Base-by-base conservation (phyloP, 768 basidiomycete species). In the Podaxis rugospora region DNA sequence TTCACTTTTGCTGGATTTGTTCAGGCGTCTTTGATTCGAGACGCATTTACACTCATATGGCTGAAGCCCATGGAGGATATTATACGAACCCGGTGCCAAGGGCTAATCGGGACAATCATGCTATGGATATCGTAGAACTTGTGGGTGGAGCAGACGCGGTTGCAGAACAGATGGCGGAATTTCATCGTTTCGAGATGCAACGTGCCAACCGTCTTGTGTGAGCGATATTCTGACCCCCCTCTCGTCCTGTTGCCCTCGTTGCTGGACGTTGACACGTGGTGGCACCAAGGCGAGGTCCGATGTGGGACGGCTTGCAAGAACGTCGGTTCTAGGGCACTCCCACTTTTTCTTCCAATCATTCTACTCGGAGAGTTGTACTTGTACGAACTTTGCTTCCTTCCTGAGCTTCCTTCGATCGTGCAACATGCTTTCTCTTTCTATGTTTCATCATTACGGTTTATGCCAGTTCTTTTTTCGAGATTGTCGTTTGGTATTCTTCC, bases 1-100 rank as follows among this genome's bases (percentile, higher is more conserved):
- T 75, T 9, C 83, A 86, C 65, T 57, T 66, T 47, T 66, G 67
- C 56, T 68, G 67, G 67, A 49, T 62, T 14, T 66, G 66, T 47
- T 6, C 60, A 28, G 60, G 62, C 2, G 55, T 61, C 11, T 66
- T 66, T 59, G 62, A 60, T 2, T 32, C 13, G 13, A 27, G 7
- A 10, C 35, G 37, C 7, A 66, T 66, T 32, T 66, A 66, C 50
- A 16, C 25, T 18, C 60, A 62, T 36, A 61, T 61, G 42, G 21
- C 36, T n/a, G 23, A 35, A 32, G 64, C 66, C 1, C 61, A 67
- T 52, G 63, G 47, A 0, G 32, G 53, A 2, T 32, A 25, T 11
- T 52, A 59, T 21, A 46, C 28, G 51, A 50, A 52, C 3, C 51
- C 51, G 16, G 51, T 1, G 32, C 32, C 16, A 44, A 32, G 32